Base-by-base conservation (phyloP, 805 yeast genomes). In the Ogataea polymorpha region DNA sequence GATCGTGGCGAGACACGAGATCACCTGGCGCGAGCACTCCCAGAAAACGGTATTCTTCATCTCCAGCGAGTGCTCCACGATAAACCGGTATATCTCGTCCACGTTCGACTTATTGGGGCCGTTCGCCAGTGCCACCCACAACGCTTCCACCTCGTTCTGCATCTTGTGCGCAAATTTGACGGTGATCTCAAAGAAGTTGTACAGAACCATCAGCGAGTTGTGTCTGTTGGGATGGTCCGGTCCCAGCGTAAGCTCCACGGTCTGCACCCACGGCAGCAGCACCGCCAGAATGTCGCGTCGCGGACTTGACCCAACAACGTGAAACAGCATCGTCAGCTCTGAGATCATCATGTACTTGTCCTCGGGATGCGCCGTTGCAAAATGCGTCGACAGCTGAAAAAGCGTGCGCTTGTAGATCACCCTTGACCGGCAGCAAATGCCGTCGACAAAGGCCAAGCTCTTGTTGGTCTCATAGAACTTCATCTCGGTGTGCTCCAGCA, bases 71-170 rank as follows among this genome's bases (percentile, higher is more conserved):
- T 81, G 77, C 16, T 71, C 72, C 32, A 86, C 68, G 32, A 88
- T 68, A 55, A 80, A 93, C 32, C 81, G 84, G 55, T 87, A 63
- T 15, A 88, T 84, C 2, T 77, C 80, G 32, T 79, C 79, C 15
- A 82, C 81, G 53, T 91, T 89, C n/a, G 67, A 71, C 23, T 76
- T 72, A 21, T 77, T 73, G n/a, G 75, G 73, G 5, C 84, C 86
- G 36, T 75, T 78, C 1, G 95, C 96, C n/a, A 93, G 67, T 0
- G 97, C 91, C 5, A 86, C 88, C 99, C 99, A 93, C 16, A 93
- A 63, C 0, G 95, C 95, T 59, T 90, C 97, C 9, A 93, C 87
- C 53, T 89, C 98, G 53, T 83, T 84, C 32, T 87, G 86, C 50
- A 87, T 79, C 11, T 71, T 69, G 34, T 82, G 81, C 37, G 90